Evolutionary conservation across 768 basidiomycete species (phyloP).

Genomic region (Tephrocybe sp.): DNA sequence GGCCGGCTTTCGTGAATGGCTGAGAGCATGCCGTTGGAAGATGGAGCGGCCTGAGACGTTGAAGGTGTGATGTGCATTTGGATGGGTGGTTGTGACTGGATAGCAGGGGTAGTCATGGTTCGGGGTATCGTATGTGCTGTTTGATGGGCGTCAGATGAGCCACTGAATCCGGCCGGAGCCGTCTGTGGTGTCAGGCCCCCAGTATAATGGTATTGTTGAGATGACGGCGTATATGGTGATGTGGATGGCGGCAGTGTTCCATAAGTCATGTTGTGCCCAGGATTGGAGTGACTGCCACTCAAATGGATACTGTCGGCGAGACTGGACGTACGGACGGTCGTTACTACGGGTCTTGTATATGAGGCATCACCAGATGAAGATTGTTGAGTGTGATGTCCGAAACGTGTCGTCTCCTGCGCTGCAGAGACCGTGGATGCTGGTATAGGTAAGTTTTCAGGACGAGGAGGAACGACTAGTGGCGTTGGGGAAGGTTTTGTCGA

Average conservation of each 20-base stretch:
- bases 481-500: slow-evolving; percentile 34
- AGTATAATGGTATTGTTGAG: slow-evolving; percentile 9
- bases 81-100: slow-evolving; percentile 12
- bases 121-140: slow-evolving; percentile 7
- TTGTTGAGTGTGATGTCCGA: slow-evolving; percentile 13
- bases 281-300: slow-evolving; percentile 14
- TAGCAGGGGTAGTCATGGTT: slow-evolving; percentile 5
- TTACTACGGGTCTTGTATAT: slow-evolving; percentile 11
- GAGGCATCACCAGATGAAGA: slow-evolving; percentile 7
- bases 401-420: slow-evolving; percentile 32
- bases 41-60: slow-evolving; percentile 18
- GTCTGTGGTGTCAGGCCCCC: slow-evolving; percentile 19
- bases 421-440: slow-evolving; percentile 29
- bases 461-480: slow-evolving; percentile 39
- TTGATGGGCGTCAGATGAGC: slow-evolving; percentile 13
- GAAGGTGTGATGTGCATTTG: slow-evolving; percentile 20
- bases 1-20: slow-evolving; percentile 32
- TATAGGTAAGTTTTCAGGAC: slow-evolving; percentile 32
- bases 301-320: slow-evolving; percentile 33
- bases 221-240: slow-evolving; percentile 10
- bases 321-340: slow-evolving; percentile 36
- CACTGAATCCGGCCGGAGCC: slow-evolving; percentile 18
- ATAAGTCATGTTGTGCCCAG: slow-evolving; percentile 11
- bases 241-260: slow-evolving; percentile 2
- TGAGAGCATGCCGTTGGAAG: slow-evolving; percentile 29